Evolutionary conservation across 805 yeast species (phyloP).

Genomic region (Ogataea ganodermae): DNA sequence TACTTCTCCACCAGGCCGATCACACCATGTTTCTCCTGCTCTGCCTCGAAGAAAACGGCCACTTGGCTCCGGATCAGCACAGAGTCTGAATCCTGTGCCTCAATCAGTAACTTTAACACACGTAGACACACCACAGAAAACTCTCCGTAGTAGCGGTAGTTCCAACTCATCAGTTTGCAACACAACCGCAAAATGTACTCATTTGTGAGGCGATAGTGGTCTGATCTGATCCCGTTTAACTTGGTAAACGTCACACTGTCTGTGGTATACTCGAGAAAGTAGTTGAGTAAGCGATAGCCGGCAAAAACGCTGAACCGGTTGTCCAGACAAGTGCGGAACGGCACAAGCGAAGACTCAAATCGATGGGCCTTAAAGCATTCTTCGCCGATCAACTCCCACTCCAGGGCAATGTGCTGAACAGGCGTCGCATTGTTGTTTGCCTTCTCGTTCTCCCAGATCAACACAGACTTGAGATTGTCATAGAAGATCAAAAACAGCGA

Average conservation of each 20-base stretch:
- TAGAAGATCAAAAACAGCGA: constrained; percentile 64
- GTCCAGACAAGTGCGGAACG: constrained; percentile 53
- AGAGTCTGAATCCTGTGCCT: constrained; percentile 40
- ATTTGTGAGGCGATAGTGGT: constrained; percentile 22
- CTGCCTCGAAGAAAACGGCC: constrained; percentile 39
- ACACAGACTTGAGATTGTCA: constrained; percentile 75
- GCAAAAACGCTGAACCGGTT: constrained; percentile 67
- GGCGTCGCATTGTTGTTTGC: constrained; percentile 23
- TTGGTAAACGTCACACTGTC: constrained; percentile 26
- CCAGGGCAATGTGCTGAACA: constrained; percentile 59
- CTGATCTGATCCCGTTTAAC: constrained; percentile 25
- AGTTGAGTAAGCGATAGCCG: constrained; percentile 49
- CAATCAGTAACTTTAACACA: constrained; percentile 39
- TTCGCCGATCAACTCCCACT: constrained; percentile 74
- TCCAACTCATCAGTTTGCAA: constrained; percentile 59
- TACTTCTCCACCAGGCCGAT: constrained; percentile 29
- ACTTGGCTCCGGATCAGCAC: constrained; percentile 42
- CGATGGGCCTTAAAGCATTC: constrained; percentile 51
- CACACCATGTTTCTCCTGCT: constrained; percentile 20
- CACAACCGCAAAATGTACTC: constrained; percentile 46
- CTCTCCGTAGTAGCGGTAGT: constrained; percentile 64
- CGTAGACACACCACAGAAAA: constrained; percentile 47
- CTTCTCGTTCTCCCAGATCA: constrained; percentile 50
- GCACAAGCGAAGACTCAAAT: constrained; percentile 50
- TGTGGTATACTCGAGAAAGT: constrained; percentile 36